A percentile compares a stretch with the other conserved stretches of the same genome.
phyloP scores from a whole-genome alignment of 148 eudicot genomes.

The Persicaria tinctoria region DNA sequence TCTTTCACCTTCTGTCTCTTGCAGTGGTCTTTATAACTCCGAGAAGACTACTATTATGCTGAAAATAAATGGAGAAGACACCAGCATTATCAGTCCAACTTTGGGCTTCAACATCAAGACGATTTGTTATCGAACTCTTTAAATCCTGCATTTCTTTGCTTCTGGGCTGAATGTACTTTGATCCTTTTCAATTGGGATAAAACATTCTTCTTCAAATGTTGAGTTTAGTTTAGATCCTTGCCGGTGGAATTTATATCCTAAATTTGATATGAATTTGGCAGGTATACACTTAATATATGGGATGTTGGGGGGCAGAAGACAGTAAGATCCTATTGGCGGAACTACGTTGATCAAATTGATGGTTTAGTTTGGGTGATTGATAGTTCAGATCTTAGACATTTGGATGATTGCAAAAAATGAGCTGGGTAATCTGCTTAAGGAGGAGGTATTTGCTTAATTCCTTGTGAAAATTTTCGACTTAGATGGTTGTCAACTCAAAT shows the following conservation, averaged over 20 bases:
- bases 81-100: conserved; percentile 76
- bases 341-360: conserved; percentile 98
- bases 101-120: conserved; percentile 93
- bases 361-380: conserved; percentile 99
- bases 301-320: conserved; percentile 99
- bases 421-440: conserved; percentile 82
- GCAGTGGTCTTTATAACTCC: conserved; percentile 81
- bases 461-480: background rate
- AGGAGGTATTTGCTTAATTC: conserved; percentile 50
- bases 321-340: conserved; percentile 95
- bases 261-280: conserved; percentile 16
- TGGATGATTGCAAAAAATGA: conserved; percentile 81
- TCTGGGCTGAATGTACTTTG: background rate
- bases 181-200: background rate
- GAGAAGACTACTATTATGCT: conserved; percentile 91
- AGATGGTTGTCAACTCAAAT: background rate
- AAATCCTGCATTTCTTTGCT: background rate
- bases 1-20: background rate
- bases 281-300: conserved; percentile 95
- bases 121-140: conserved; percentile 40
- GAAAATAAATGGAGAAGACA: conserved; percentile 81
- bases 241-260: background rate
- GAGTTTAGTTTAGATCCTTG: background rate
- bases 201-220: background rate
- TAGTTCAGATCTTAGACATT: conserved; percentile 87